Evolutionary conservation across 176 grass and related monocot genomes (phyloP), one percentile per base, ranked within the genome.

Genomic region (Guadua angustifolia): DNA sequence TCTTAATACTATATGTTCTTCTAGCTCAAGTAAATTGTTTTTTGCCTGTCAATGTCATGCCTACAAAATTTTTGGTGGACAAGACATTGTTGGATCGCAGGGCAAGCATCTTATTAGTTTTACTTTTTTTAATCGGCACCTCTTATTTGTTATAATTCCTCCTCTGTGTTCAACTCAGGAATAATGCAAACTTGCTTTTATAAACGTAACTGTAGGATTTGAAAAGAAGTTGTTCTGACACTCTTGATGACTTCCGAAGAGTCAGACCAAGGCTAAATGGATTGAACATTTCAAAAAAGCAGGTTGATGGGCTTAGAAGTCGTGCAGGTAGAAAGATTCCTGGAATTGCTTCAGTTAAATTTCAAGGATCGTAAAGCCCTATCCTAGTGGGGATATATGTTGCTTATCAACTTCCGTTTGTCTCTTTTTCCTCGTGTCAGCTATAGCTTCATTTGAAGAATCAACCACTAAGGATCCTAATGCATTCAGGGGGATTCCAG

Each of bases 221-320:
- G 47, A 89, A 89, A 78, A 49, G 87, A 86, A 85, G 60, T 75
- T 70, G 66, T 70, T 78, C 65, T 82, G 22, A 25, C 43, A 46
- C 3, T 19, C 45, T 67, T 63, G 73, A 92, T 18, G 84, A 76
- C 29, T 19, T 83, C 75, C 80, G 81, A 78, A 85, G 87, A 76
- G 21, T 92, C 26, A 86, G 57, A 61, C 83, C 84, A 57, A 89
- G 70, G 74, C 51, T 39, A 60, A 80, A 65, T 52, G 75, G 7
- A 64, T 74, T 39, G 47, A 77, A 39, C 81, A 83, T 79, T 66
- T 70, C 84, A 26, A 67, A 76, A 59, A 63, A 82, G 40, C 44
- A 65, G 38, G 21, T 45, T 81, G 77, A 83, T 75, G 4, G 59
- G 17, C 32, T 33, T 77, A 77, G 50, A 9, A 57, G 10, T 77